Evolutionary conservation across 2,329 filamentous ascomycete genomes (phyloP).

Genomic region (Reticulascus tulasneorum): DNA sequence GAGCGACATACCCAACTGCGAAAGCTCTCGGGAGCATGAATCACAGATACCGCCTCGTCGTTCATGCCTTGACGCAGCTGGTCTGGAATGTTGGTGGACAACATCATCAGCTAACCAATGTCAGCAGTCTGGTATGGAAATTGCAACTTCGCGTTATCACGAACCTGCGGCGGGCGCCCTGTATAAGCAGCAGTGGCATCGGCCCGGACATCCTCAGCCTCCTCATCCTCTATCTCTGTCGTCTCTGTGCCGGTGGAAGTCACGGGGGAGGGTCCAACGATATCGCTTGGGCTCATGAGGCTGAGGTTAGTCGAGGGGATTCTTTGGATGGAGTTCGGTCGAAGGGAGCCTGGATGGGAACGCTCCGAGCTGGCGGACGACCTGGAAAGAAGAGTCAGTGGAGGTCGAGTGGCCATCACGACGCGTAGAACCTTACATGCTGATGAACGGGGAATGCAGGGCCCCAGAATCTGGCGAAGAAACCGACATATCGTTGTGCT

Average conservation of each 20-base stretch:
- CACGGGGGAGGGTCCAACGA: conserved; percentile 77
- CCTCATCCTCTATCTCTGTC: conserved; percentile 81
- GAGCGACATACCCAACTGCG: conserved; percentile 63
- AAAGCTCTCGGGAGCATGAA: conserved; percentile 84
- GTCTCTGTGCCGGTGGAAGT: conserved; percentile 80
- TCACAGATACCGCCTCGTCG: conserved; percentile 83
- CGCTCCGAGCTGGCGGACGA: conserved; percentile 34
- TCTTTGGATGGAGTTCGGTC: conserved; percentile 46
- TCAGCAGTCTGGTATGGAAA: neutral
- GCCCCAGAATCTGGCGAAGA: conserved; percentile 50
- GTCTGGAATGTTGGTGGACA: conserved; percentile 55
- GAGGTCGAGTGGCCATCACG: neutral
- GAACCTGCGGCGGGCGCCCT: conserved; percentile 33
- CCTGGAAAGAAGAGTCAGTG: conserved; percentile 30
- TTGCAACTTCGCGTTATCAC: conserved; percentile 6
- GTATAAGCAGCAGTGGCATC: conserved; percentile 29
- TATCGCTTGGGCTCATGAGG: conserved; percentile 60
- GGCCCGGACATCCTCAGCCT: conserved; percentile 54
- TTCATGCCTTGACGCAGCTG: conserved; percentile 55
- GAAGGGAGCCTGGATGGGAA: conserved; percentile 42
- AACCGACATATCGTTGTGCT: conserved; percentile 50
- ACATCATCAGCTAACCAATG: conserved; percentile 40
- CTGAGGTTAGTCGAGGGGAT: conserved; percentile 50
- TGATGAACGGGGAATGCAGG: conserved; percentile 43
- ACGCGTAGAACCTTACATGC: conserved; percentile 41